Percentiles rank a stretch among this genome's conserved stretches.
These are phyloP conservation scores for Plasmodium inui DNA, from an alignment of 169 alveolate genomes.

Conservation along the genomic window DNA sequence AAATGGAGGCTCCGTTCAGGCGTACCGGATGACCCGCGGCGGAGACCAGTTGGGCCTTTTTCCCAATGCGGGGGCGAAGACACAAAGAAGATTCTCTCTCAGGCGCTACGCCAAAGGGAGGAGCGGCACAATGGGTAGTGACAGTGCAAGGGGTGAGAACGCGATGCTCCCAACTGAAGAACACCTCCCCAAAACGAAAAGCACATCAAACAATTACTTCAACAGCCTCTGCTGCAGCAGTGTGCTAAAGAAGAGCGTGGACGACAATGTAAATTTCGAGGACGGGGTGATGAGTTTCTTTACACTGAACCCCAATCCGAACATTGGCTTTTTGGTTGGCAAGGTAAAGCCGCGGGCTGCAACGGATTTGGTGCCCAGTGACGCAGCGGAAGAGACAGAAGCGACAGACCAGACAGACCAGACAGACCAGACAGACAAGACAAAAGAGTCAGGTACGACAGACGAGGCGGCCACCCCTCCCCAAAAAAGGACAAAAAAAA, in stretches of 20 bases:
- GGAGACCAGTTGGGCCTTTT: neutral
- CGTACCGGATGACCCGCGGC: neutral
- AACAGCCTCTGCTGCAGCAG: constrained; percentile 17
- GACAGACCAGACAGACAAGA: neutral
- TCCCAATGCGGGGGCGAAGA: neutral
- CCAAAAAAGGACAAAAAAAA: neutral
- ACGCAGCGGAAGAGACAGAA: neutral
- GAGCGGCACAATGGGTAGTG: neutral
- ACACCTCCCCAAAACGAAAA: neutral
- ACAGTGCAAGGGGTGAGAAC: neutral
- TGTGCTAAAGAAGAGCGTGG: constrained; percentile 29
- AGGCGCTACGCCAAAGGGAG: neutral
- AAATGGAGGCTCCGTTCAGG: neutral
- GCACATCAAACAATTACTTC: constrained; percentile 14
- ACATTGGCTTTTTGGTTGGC: constrained; percentile 14
- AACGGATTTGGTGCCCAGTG: neutral
- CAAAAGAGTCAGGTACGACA: neutral
- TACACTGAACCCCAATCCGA: constrained; percentile 39
- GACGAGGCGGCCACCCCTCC: neutral
- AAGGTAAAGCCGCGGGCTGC: neutral
- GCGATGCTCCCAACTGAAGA: neutral
- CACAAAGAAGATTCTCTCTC: neutral
- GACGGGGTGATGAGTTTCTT: constrained; percentile 55
- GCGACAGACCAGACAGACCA: neutral
- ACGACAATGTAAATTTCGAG: constrained; percentile 59